Conservation (phyloP, 2,329 filamentous ascomycete genomes). For the Sporothrix globosa region DNA sequence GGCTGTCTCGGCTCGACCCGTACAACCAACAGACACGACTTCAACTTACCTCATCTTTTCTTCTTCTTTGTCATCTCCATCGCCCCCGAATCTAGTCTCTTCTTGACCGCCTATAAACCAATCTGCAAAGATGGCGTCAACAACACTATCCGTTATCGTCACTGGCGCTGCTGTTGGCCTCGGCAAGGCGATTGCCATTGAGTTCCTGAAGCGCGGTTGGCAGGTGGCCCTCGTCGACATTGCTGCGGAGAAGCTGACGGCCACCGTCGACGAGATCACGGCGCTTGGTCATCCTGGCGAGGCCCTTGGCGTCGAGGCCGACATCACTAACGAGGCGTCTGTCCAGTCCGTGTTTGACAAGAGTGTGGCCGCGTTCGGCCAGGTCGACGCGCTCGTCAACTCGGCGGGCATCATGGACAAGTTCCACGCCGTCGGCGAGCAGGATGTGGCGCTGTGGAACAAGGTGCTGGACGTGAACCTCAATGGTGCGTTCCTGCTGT, state of each 20-base stretch:
- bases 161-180: constrained; percentile 26
- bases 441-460: constrained; percentile 55
- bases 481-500: constrained; percentile 54
- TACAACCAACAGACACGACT: not conserved
- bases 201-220: constrained; percentile 23
- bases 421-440: constrained; percentile 56
- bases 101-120: not conserved
- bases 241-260: not conserved
- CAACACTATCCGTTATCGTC: not conserved
- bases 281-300: not conserved
- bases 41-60: no score
- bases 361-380: constrained; percentile 42
- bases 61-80: not conserved
- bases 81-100: not conserved
- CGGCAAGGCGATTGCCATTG: constrained; percentile 6
- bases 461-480: constrained; percentile 59
- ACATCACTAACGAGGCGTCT: constrained; percentile 43
- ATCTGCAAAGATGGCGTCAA: not conserved
- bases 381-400: constrained; percentile 61
- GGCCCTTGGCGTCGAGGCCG: constrained; percentile 8
- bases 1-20: not conserved
- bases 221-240: constrained; percentile 26
- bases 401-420: constrained; percentile 62
- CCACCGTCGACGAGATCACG: not conserved
- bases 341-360: constrained; percentile 41